Base-by-base conservation (phyloP, 768 basidiomycete species). In the Cystofilobasidium ferigula region DNA sequence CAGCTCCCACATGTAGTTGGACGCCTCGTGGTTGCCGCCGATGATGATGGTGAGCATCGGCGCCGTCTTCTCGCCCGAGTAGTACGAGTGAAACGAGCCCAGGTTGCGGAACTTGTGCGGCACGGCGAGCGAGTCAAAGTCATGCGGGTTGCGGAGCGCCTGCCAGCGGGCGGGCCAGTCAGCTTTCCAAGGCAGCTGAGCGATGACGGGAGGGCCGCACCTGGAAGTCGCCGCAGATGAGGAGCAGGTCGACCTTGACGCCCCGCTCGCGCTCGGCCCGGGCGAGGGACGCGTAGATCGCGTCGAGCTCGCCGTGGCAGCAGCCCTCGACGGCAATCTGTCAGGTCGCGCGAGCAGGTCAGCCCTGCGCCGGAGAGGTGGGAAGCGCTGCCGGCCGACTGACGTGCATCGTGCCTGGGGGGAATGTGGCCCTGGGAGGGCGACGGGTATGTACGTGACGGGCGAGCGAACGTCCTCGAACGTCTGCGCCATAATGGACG, bases 1-100 rank as follows among this genome's bases (percentile, higher is more conserved):
- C 89, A 95, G 77, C 75, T 99, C 95, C 86, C 89, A 93, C 78
- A 98, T 80, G 73, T 97, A 95, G 71, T 92, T 95, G 26, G 89
- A 92, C 1, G 90, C 90, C 77, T 98, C 95, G 74, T 98, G 95
- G 73, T 98, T 98, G 12, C 95, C 95, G 20, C 95, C 95, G 72
- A 98, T 95, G 57, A 98, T 84, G 16, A 99, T 79, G 0, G 95
- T 99, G 74, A 94, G 76, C 5, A 94, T 75, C 0, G 93, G 91
- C 2, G 94, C 92, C n/a, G 70, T 77, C 72, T 80, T 85, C 73
- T 86, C 80, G 0, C 90, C 89, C 0, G 84, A 85, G 73, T 99
- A 97, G 75, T 98, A 99, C 71, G 78, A 71, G 78, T 89, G 80
- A 73, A 98, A 99, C 51, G 85, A 85, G 35, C 89, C 88, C 59